Conservation (phyloP, 768 basidiomycete genomes). For the Sistotremastrum niveocremeum region DNA sequence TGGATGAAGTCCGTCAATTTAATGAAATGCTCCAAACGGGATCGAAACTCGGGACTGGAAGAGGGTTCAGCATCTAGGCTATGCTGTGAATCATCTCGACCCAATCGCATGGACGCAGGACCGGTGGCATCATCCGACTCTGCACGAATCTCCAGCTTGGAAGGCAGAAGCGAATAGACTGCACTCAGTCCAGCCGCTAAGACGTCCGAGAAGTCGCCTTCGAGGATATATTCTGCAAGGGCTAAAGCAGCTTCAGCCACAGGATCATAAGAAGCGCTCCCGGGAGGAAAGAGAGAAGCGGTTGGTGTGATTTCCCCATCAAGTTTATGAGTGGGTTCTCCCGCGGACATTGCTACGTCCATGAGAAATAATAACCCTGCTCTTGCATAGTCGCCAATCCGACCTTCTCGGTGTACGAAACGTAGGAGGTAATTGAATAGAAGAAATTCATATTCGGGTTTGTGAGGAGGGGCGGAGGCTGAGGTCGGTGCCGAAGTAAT, state of each 20-base stretch:
- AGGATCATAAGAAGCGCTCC: constrained; percentile 33
- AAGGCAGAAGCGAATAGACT: constrained; percentile 82
- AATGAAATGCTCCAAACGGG: constrained; percentile 76
- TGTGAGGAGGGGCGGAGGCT: constrained; percentile 31
- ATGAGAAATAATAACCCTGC: constrained; percentile 88
- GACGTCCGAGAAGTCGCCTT: constrained; percentile 98
- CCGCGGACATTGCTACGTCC: constrained; percentile 90
- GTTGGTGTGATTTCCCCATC: constrained; percentile 16
- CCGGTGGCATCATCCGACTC: constrained; percentile 22
- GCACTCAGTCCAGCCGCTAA: constrained; percentile 87
- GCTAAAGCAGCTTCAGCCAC: constrained; percentile 76
- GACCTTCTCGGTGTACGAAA: constrained; percentile 88
- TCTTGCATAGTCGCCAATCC: constrained; percentile 86
- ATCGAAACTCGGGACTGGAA: constrained; percentile 58
- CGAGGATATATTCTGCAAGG: constrained; percentile 84
- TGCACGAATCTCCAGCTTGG: constrained; percentile 60
- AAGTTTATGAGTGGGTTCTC: constrained; percentile 32
- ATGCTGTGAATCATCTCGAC: constrained; percentile 13
- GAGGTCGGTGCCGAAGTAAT: constrained; percentile 33
- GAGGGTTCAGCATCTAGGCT: constrained; percentile 56
- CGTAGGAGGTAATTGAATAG: constrained; percentile 92
- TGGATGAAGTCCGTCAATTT: constrained; percentile 86
- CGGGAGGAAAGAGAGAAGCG: background rate
- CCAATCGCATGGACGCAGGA: constrained; percentile 58
- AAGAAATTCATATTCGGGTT: constrained; percentile 88